phyloP scores from a whole-genome alignment of 345 rosid species.

The Mangifera indica region DNA sequence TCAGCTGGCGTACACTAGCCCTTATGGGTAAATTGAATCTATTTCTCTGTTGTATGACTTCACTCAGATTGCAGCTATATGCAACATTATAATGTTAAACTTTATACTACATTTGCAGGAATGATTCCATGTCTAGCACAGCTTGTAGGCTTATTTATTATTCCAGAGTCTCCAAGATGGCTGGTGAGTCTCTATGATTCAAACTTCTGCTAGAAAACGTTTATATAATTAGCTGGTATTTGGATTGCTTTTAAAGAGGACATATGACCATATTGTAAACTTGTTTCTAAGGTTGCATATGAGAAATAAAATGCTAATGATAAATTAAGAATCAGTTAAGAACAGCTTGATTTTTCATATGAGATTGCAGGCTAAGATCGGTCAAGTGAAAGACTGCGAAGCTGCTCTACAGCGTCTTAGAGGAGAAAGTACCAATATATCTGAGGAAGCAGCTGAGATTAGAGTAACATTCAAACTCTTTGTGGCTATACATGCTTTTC shows the following conservation, averaged over 20 bases:
- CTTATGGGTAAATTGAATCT: conserved; percentile 16
- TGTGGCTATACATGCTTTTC: neutral
- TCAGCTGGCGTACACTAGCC: conserved; percentile 38
- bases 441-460: conserved; percentile 51
- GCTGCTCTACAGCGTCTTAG: conserved; percentile 45
- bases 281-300: neutral
- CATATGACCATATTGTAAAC: neutral
- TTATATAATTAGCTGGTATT: neutral
- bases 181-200: conserved; percentile 37
- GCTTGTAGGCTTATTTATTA: conserved; percentile 38
- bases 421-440: conserved; percentile 41
- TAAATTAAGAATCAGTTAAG: neutral
- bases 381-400: conserved; percentile 42
- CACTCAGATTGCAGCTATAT: neutral
- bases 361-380: conserved; percentile 34
- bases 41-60: neutral
- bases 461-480: conserved; percentile 19
- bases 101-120: conserved; percentile 22
- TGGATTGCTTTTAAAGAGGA: no score
- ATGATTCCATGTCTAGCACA: conserved; percentile 38
- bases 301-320: neutral
- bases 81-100: neutral
- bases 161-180: conserved; percentile 68
- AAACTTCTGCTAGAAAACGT: neutral
- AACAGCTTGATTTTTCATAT: neutral